Evolutionary conservation across 116 monocot genomes (phyloP).

Genomic region (Zostera marina): DNA sequence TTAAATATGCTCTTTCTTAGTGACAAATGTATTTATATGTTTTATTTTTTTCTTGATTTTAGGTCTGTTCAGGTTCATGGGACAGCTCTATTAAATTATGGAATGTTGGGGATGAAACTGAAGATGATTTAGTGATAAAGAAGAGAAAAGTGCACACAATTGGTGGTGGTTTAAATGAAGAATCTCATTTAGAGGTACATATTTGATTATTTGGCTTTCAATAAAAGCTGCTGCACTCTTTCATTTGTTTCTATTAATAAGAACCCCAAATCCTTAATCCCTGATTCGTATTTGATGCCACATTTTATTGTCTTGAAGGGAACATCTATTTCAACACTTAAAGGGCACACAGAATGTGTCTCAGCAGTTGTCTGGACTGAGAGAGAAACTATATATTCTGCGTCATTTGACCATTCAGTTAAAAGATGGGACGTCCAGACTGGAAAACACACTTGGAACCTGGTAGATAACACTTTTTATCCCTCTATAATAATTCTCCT

Average conservation of each 20-base stretch:
- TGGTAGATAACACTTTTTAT: constrained; percentile 23
- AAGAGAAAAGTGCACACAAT: constrained; percentile 51
- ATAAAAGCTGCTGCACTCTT: too few relatives aligned
- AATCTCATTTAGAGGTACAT: constrained; percentile 70
- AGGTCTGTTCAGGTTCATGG: constrained; percentile 98
- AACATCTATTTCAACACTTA: constrained; percentile 39
- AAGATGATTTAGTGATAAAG: constrained; percentile 50
- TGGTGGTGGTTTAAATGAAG: constrained; percentile 18
- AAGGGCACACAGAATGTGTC: constrained; percentile 84
- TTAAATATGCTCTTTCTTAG: not conserved
- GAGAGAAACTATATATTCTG: constrained; percentile 57
- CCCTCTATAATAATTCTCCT: too few relatives aligned
- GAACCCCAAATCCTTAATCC: not conserved
- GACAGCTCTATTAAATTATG: constrained; percentile 85
- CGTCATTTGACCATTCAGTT: constrained; percentile 91
- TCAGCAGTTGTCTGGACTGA: constrained; percentile 74
- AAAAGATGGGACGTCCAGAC: constrained; percentile 82
- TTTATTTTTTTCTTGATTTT: constrained; percentile 9
- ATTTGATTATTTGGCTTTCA: not conserved
- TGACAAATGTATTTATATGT: not conserved
- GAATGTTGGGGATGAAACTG: constrained; percentile 41
- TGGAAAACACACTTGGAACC: constrained; percentile 43
- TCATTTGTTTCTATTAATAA: too few relatives aligned
- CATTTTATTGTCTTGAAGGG: constrained; percentile 21
- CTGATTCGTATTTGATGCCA: not conserved